A percentile compares a stretch with the other conserved stretches of the same genome.
Conservation (phyloP, 352 stramenopile species). For the Pythium rishiriense region DNA sequence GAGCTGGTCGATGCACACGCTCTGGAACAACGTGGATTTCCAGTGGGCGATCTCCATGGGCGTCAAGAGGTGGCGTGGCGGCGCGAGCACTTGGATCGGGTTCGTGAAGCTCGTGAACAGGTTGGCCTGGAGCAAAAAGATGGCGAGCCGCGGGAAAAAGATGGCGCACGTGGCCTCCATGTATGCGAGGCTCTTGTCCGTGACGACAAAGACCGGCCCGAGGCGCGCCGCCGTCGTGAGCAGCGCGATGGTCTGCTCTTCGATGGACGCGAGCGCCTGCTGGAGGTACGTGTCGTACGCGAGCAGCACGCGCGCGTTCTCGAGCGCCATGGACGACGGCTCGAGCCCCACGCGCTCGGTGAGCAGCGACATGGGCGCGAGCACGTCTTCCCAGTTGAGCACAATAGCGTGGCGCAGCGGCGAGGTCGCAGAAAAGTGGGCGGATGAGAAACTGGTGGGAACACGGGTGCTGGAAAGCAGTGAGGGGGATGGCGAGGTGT, state of each 20-base stretch:
- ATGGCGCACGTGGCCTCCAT: constrained; percentile 43
- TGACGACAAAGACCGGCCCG: constrained; percentile 51
- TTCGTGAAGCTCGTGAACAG: constrained; percentile 12
- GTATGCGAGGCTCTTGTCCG: constrained; percentile 43
- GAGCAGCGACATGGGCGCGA: constrained; percentile 48
- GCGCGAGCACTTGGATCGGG: constrained; percentile 41
- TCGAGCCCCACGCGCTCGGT: constrained; percentile 41
- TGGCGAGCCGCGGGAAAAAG: constrained; percentile 49
- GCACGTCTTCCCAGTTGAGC: constrained; percentile 61
- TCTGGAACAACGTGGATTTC: constrained; percentile 48
- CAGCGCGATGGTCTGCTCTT: constrained; percentile 50
- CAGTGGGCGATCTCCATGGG: constrained; percentile 38
- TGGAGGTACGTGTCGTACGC: constrained; percentile 51
- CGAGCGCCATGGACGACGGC: constrained; percentile 33
- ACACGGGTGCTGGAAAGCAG: neutral
- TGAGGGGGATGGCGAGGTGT: neutral
- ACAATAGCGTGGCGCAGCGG: constrained; percentile 34
- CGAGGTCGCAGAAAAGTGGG: constrained; percentile 7
- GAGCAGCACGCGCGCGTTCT: constrained; percentile 32
- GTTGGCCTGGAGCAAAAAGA: constrained; percentile 39
- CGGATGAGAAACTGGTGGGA: neutral
- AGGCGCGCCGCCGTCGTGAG: constrained; percentile 35
- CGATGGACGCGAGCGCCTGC: constrained; percentile 48
- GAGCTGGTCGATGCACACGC: constrained; percentile 34
- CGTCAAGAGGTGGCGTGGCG: constrained; percentile 39